A percentile compares a stretch with the other conserved stretches of the same genome.
These are phyloP conservation scores for Arabidopsis lyrata DNA, from an alignment of 441 rosid genomes.

Conservation along the genomic window DNA sequence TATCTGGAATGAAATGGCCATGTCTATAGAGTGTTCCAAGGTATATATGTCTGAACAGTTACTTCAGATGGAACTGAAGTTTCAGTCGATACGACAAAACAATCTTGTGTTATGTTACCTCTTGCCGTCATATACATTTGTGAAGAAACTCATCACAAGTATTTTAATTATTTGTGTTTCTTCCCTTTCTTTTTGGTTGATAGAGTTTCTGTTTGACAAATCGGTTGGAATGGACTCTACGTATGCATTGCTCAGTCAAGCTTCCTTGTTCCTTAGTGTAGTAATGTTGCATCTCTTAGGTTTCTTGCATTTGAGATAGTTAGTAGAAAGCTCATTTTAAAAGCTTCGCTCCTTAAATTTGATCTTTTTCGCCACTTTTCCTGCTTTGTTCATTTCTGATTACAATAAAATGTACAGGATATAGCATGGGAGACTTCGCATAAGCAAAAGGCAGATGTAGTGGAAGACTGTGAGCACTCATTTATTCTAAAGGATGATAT, in stretches of 20 bases:
- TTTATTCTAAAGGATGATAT: constrained; percentile 78
- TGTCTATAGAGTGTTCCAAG: constrained; percentile 76
- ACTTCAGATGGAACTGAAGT: no score
- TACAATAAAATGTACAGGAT: constrained; percentile 54
- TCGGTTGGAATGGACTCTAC: no score
- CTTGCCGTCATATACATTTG: no score
- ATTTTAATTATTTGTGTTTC: no score
- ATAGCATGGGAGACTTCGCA: constrained; percentile 50
- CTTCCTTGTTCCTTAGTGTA: no score
- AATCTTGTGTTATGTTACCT: no score
- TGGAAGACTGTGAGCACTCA: constrained; percentile 72
- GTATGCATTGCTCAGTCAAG: no score
- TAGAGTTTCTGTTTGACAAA: no score
- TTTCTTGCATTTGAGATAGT: constrained; percentile 26
- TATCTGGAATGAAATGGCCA: constrained; percentile 88
- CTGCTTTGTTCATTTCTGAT: constrained; percentile 29
- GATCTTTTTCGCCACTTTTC: constrained; percentile 16
- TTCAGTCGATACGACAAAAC: no score
- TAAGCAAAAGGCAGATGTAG: constrained; percentile 51
- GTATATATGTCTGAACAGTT: constrained; percentile 42
- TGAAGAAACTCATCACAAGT: no score
- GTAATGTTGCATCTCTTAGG: constrained; percentile 3
- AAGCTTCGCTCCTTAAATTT: background rate
- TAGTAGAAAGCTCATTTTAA: constrained; percentile 19
- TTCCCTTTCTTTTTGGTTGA: no score